phyloP scores from a whole-genome alignment of 2,329 filamentous ascomycete genomes.

The Penicillium olsonii region DNA sequence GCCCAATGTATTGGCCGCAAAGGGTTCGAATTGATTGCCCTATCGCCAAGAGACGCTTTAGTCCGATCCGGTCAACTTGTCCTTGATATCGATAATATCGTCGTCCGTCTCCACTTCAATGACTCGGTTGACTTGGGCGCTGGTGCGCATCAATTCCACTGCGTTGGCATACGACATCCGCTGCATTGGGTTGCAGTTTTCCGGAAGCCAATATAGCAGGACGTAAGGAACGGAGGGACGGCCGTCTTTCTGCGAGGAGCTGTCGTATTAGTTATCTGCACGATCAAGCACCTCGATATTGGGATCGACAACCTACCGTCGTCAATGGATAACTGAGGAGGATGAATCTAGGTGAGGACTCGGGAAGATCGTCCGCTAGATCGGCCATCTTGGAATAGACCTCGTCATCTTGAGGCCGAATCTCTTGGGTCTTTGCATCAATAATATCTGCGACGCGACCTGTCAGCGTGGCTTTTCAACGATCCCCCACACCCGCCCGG shows the following conservation, averaged over 20 bases:
- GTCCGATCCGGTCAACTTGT: slow-evolving; percentile 53
- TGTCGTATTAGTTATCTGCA: not conserved
- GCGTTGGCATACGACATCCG: slow-evolving; percentile 95
- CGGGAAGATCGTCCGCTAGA: slow-evolving; percentile 84
- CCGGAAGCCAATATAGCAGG: slow-evolving; percentile 89
- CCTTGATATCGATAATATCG: slow-evolving; percentile 79
- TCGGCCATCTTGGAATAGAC: slow-evolving; percentile 81
- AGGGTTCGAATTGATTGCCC: not conserved
- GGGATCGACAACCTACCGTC: slow-evolving; percentile 57
- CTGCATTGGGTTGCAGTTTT: slow-evolving; percentile 81
- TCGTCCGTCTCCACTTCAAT: slow-evolving; percentile 81
- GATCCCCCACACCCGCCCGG: not conserved
- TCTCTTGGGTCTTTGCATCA: slow-evolving; percentile 86
- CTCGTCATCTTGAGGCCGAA: slow-evolving; percentile 77
- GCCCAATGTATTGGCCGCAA: not conserved
- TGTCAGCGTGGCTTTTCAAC: not conserved
- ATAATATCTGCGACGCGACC: slow-evolving; percentile 68
- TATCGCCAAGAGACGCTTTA: slow-evolving; percentile 12
- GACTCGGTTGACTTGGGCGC: slow-evolving; percentile 82
- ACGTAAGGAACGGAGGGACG: slow-evolving; percentile 89
- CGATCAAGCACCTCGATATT: not conserved
- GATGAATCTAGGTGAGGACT: slow-evolving; percentile 86
- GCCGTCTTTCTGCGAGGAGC: slow-evolving; percentile 66
- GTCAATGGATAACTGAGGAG: slow-evolving; percentile 89
- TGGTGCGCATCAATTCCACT: slow-evolving; percentile 93